phyloP scores from a whole-genome alignment of 2,329 filamentous ascomycete species.

The Nemania serpens region DNA sequence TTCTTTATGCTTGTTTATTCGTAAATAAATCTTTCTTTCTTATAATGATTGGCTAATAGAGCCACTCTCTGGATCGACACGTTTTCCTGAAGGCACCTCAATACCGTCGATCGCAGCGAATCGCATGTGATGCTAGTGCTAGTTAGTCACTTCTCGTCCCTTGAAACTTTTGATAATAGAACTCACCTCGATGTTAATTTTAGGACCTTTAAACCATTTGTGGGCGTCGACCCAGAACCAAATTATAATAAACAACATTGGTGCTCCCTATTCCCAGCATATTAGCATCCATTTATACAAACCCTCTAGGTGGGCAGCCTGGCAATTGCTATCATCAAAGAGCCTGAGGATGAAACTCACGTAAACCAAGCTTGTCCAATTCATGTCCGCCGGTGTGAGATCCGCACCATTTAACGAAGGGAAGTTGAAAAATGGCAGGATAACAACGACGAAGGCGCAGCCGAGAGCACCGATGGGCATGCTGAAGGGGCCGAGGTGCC shows the following conservation, averaged over 20 bases:
- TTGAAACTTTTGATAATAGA: neutral
- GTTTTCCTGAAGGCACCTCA: conserved; percentile 29
- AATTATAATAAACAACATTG: conserved; percentile 61
- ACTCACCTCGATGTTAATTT: conserved; percentile 63
- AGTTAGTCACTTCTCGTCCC: conserved; percentile 6
- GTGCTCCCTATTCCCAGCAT: conserved; percentile 52
- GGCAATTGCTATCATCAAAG: neutral
- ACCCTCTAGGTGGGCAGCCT: neutral
- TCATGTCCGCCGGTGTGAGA: conserved; percentile 60
- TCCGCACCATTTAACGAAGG: conserved; percentile 61
- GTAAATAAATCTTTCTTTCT: neutral
- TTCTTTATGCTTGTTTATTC: no score
- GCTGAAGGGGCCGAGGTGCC: conserved; percentile 67
- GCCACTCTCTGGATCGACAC: conserved; percentile 33
- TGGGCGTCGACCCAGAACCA: conserved; percentile 68
- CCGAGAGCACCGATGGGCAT: conserved; percentile 61
- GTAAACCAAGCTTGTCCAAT: conserved; percentile 70
- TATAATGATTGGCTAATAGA: conserved; percentile 29
- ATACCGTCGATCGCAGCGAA: conserved; percentile 30
- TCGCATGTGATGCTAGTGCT: conserved; percentile 36
- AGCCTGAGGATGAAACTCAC: conserved; percentile 27
- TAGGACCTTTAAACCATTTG: conserved; percentile 73
- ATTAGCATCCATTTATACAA: conserved; percentile 1
- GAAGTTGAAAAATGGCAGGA: conserved; percentile 71
- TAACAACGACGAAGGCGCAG: conserved; percentile 64